Percentiles rank a stretch among this genome's conserved stretches.
Evolutionary conservation across 805 yeast genomes (phyloP).

Genomic region (Wickerhamomyces sydowiorum): DNA sequence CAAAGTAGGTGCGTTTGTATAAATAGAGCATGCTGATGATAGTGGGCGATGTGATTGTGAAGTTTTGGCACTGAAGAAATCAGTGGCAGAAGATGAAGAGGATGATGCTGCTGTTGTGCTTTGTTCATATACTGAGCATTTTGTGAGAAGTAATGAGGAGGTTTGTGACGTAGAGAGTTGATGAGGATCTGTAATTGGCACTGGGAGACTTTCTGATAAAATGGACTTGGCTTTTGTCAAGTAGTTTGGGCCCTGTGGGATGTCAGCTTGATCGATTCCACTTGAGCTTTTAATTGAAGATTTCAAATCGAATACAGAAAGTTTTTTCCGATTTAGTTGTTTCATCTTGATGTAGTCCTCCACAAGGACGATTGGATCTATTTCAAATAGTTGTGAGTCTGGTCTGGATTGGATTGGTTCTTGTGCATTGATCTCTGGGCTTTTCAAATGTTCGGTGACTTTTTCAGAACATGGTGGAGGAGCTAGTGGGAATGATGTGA

Average conservation of each 20-base stretch:
- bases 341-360: slow-evolving; percentile 48
- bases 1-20: slow-evolving; percentile 1
- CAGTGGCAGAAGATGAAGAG: slow-evolving; percentile 1
- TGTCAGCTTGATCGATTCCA: background rate
- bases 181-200: background rate
- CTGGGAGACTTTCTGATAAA: slow-evolving; percentile 1
- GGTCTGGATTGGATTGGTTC: slow-evolving; percentile 5
- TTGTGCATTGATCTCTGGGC: slow-evolving; percentile 15
- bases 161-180: background rate
- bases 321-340: slow-evolving; percentile 16
- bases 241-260: slow-evolving; percentile 5
- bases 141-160: slow-evolving; percentile 4
- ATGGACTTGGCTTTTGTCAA: slow-evolving; percentile 11
- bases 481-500: slow-evolving; percentile 32
- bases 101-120: background rate
- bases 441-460: slow-evolving; percentile 6
- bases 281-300: slow-evolving; percentile 17
- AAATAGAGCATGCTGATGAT: slow-evolving; percentile 1
- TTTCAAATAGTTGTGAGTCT: slow-evolving; percentile 9
- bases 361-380: slow-evolving; percentile 36
- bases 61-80: slow-evolving; percentile 5
- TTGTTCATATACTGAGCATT: slow-evolving; percentile 1
- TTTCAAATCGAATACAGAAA: slow-evolving; percentile 30
- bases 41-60: slow-evolving; percentile 1
- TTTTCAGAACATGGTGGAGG: slow-evolving; percentile 22